Percentiles rank a stretch among this genome's conserved stretches.
These are phyloP conservation scores for Boletus insuetus DNA, from an alignment of 768 basidiomycete species.

Conservation along the genomic window DNA sequence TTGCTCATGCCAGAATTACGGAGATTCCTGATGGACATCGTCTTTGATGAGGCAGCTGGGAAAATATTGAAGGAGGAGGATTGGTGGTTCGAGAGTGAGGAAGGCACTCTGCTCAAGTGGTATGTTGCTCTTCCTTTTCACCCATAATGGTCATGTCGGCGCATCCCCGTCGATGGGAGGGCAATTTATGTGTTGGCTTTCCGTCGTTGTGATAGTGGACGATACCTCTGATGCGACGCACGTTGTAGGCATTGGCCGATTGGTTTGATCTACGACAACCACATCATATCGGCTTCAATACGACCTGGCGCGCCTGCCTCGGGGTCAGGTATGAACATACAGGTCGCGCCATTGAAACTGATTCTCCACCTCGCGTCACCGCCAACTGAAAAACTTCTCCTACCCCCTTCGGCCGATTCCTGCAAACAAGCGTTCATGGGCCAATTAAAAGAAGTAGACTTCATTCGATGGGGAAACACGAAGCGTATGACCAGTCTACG, in stretches of 20 bases:
- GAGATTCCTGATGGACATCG: conserved; percentile 86
- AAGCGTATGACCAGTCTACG: conserved; percentile 89
- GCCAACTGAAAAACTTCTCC: conserved; percentile 80
- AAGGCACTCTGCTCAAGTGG: conserved; percentile 85
- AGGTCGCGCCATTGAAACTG: conserved; percentile 62
- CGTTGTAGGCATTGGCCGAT: conserved; percentile 92
- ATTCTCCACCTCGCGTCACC: conserved; percentile 86
- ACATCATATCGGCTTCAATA: conserved; percentile 60
- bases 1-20: conserved; percentile 86
- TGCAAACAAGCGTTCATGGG: conserved; percentile 96
- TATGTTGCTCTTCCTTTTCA: conserved; percentile 37
- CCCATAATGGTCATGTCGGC: not conserved
- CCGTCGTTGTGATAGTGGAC: not conserved
- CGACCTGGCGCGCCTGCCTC: conserved; percentile 40
- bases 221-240: conserved; percentile 8
- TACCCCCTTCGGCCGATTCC: conserved; percentile 76
- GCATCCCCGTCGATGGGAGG: not conserved
- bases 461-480: conserved; percentile 94
- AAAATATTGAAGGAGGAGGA: conserved; percentile 80
- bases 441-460: conserved; percentile 94
- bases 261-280: conserved; percentile 89
- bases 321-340: conserved; percentile 39
- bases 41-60: conserved; percentile 83
- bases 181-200: not conserved
- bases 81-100: conserved; percentile 97